Evolutionary conservation across 495 filamentous ascomycete genomes (phyloP), one percentile per base, ranked within the genome.

Genomic region (Neurospora sp.): DNA sequence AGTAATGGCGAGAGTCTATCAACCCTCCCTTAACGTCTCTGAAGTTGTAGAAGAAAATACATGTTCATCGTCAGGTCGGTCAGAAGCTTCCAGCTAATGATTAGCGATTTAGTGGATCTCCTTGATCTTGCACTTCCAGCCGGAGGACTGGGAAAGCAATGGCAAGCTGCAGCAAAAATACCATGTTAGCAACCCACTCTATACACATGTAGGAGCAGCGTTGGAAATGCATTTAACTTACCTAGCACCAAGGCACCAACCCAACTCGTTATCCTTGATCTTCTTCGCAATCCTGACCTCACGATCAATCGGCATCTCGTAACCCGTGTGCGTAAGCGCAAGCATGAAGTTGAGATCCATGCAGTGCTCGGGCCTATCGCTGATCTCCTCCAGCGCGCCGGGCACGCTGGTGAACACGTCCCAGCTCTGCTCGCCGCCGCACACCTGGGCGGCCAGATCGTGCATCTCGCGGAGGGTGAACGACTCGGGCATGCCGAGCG

Each of bases 221-320:
- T 37, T 35, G 16, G 41, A 40, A 41, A 54, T 46, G 42, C 70
- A 42, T 70, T 77, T 35, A 75, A 75, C 89, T 83, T 87, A 94
- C 93, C 93, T 98, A 73, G 96, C 96, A 77, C 96, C 96, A 81
- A 99, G 85, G 84, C 94, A 98, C 96, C 96, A 99, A 69, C 96
- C 96, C 73, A 99, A 84, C 86, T 99, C 96, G 82, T 97, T 97
- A 41, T 90, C 90, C 86, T 95, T 95, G 77, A 98, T 96, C 88
- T 97, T 95, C 92, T 99, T 98, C 39, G 96, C 96, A 77, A 97
- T 96, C 86, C 92, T 93, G 71, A 99, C 94, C 83, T 98, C 95
- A 27, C 96, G 89, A 73, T 96, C 93, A 78, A 98, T 87, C 6
- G 94, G 94, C 94, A 99, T 98, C 76, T 97, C 96, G 81, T 99